Conservation (phyloP, 2,329 filamentous ascomycete species). For the Apiospora hydei region DNA sequence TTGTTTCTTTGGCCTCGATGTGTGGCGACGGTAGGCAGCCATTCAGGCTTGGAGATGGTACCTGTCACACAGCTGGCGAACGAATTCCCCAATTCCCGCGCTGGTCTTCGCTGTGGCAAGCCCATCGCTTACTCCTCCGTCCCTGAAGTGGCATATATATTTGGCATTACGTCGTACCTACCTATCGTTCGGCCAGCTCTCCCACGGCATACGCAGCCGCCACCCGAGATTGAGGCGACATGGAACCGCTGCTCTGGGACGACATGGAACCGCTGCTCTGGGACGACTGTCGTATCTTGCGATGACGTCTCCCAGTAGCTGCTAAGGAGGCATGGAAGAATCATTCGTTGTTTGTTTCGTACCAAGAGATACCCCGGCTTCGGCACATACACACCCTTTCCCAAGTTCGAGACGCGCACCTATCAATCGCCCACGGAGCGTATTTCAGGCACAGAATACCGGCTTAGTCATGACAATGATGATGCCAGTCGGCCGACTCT, state of each 20-base stretch:
- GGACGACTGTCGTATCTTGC: background rate
- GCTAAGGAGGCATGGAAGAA: slow-evolving; percentile 13
- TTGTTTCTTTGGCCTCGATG: slow-evolving; percentile 3
- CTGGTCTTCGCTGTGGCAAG: background rate
- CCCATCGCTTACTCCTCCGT: background rate
- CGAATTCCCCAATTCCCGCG: background rate
- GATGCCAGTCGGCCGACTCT: background rate
- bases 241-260: background rate
- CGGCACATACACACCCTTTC: slow-evolving; percentile 17
- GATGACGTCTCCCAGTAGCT: background rate
- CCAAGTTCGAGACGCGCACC: background rate
- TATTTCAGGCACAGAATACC: background rate
- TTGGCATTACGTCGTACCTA: no score
- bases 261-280: background rate
- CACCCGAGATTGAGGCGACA: background rate
- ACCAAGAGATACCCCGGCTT: slow-evolving; percentile 21
- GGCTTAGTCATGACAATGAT: background rate
- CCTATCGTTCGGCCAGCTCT: background rate
- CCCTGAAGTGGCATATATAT: background rate
- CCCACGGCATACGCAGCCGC: background rate
- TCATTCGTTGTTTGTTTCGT: slow-evolving; percentile 21
- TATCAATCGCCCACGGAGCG: background rate
- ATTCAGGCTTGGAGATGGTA: background rate
- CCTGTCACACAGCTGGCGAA: background rate
- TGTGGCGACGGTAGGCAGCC: background rate